Base-by-base conservation (phyloP, 2,329 filamentous ascomycete genomes). In the Sclerotinia sclerotiorum region DNA sequence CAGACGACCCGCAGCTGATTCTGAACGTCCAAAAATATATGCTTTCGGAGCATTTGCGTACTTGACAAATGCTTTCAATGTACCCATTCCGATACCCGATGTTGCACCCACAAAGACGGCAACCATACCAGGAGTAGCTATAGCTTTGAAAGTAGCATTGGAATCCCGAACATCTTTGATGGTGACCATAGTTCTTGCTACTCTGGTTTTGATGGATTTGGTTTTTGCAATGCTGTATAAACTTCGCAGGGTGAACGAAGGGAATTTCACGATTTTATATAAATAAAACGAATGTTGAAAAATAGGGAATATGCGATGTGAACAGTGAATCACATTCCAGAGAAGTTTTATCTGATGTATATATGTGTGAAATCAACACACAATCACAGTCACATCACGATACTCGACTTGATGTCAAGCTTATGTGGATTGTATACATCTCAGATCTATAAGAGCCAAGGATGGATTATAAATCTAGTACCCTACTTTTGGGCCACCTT, bases 71-170 rank as follows among this genome's bases (percentile, higher is more conserved):
- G 80, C 75, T 64, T 81, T 82, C 21, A 86, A 75, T 0, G 83
- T 81, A 17, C 79, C 75, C 69, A 83, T 79, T 10, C 84, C 84
- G 55, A 87, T 85, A n/a, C 85, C 85, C 49, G 80, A 81, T 5
- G 84, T 87, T 39, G 81, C 85, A 46, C 85, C n/a, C n/a, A n/a
- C 84, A 67, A 86, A 86, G 35, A 85, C 80, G 56, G 81, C 82
- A 11, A 84, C 80, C 7, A 84, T 77, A 17, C 79, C 77, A 2
- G 76, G 64, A 4, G 32, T 73, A 71, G 49, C 77, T 66, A 65
- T 70, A 57, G 27, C 69, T 49, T 72, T 74, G 71, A 80, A 77
- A n/a, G 72, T 71, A 10, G 71, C 72, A 70, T 82, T 82, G 10
- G 81, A 82, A 15, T 74, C 71, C n/a, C 75, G 78, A 44, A 82